These are phyloP conservation scores for Melampsora medusae DNA, from an alignment of 1,284 basidiomycete genomes.

Conservation along the genomic window DNA sequence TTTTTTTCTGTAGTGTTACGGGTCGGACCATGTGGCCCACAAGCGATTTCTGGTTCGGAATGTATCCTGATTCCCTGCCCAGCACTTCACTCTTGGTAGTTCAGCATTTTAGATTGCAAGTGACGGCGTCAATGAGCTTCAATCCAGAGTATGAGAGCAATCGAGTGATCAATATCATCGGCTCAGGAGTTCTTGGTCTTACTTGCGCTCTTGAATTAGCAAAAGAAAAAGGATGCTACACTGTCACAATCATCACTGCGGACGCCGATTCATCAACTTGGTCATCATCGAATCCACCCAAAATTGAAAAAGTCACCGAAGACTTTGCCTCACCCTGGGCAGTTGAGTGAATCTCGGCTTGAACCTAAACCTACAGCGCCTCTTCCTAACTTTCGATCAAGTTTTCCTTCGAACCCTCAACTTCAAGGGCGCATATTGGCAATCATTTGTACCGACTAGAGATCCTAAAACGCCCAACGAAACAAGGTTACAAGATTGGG, in stretches of 20 bases:
- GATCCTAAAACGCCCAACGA: constrained; percentile 7
- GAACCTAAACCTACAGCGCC: too few relatives aligned
- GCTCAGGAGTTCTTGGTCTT: constrained; percentile 30
- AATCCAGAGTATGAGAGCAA: neutral
- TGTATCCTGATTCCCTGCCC: too few relatives aligned
- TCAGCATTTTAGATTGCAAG: too few relatives aligned
- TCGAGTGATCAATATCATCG: constrained; percentile 17
- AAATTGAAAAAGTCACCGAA: neutral
- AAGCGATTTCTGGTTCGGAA: too few relatives aligned
- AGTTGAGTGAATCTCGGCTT: neutral
- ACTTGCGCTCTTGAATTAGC: constrained; percentile 35
- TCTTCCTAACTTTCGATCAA: neutral
- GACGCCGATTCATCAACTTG: constrained; percentile 7
- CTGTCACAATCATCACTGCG: constrained; percentile 19
- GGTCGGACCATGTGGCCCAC: too few relatives aligned
- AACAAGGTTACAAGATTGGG: constrained; percentile 18
- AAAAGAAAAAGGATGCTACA: constrained; percentile 5
- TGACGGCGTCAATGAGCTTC: neutral
- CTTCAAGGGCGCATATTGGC: constrained; percentile 30
- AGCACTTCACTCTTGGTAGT: too few relatives aligned
- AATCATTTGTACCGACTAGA: constrained; percentile 7
- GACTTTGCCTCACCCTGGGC: constrained; percentile 43
- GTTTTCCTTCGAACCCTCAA: neutral
- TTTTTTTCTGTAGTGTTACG: too few relatives aligned
- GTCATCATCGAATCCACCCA: neutral